A percentile compares a stretch with the other conserved stretches of the same genome.
Evolutionary conservation across 2,329 filamentous ascomycete genomes (phyloP).

Genomic region (Apiospora hydei): DNA sequence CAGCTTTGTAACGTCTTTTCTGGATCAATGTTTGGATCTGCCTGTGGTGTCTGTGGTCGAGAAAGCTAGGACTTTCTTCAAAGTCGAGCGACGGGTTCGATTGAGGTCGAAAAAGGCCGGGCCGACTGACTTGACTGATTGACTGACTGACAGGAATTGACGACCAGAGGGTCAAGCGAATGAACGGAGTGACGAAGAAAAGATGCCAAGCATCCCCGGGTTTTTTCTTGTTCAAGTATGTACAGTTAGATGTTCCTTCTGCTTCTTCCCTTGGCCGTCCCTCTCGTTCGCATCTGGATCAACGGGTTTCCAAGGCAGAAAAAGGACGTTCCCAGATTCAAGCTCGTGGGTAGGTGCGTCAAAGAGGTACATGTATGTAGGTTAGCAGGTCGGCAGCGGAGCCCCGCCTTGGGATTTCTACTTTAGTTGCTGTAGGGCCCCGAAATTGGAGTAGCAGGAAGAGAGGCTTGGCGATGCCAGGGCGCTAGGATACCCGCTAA

Average conservation of each 20-base stretch:
- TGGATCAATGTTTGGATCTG: background rate
- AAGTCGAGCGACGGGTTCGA: background rate
- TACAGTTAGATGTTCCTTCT: background rate
- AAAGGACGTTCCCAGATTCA: background rate
- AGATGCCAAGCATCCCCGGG: slow-evolving; percentile 5
- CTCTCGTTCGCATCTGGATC: background rate
- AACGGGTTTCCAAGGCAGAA: background rate
- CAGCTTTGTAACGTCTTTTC: background rate
- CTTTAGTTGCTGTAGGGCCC: background rate
- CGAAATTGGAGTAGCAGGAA: background rate
- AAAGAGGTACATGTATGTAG: background rate
- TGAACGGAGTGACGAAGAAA: background rate
- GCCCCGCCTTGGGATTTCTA: background rate
- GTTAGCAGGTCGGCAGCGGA: background rate
- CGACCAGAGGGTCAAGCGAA: slow-evolving; percentile 1
- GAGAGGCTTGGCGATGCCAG: slow-evolving; percentile 3
- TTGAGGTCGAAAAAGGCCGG: background rate
- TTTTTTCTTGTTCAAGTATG: background rate
- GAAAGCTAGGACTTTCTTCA: slow-evolving; percentile 4
- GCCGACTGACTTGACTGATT: background rate
- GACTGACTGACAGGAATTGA: background rate
- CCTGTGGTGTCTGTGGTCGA: background rate
- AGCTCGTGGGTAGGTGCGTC: slow-evolving; percentile 1
- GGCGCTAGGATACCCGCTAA: background rate
- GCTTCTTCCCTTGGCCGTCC: background rate